Conservation (phyloP, 805 yeast genomes). For the Starmerella apis region DNA sequence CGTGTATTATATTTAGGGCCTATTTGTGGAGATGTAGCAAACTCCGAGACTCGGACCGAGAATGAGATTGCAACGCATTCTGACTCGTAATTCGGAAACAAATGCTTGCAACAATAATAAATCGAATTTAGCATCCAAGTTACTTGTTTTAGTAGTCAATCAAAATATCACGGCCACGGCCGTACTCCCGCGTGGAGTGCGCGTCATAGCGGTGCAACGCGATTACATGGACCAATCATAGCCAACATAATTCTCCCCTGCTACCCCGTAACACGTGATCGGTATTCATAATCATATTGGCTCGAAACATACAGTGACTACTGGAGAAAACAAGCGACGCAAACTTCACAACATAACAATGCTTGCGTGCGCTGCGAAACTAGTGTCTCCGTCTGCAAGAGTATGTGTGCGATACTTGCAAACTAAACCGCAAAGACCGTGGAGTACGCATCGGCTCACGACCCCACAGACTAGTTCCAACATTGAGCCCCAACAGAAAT, state of each 20-base stretch:
- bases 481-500: not conserved
- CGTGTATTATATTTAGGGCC: too few species aligned
- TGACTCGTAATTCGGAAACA: too few species aligned
- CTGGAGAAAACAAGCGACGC: not conserved
- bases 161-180: too few species aligned
- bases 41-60: constrained; percentile 5
- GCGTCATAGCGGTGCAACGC: not conserved
- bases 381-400: not conserved
- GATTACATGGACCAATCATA: not conserved
- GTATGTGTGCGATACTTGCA: constrained; percentile 12
- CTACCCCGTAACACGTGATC: constrained; percentile 5
- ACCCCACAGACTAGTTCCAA: not conserved
- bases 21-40: too few species aligned
- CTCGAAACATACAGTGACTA: not conserved
- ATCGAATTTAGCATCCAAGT: not conserved
- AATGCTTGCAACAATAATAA: too few species aligned
- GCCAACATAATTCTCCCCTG: not conserved
- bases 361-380: not conserved
- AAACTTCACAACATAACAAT: not conserved
- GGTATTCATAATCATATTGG: not conserved
- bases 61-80: not conserved
- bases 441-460: constrained; percentile 26
- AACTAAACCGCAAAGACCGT: constrained; percentile 23
- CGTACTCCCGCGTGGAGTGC: not conserved
- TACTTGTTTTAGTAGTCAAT: too few species aligned